Evolutionary conservation across 129 eudicot genomes (phyloP), one percentile per base, ranked within the genome.

Genomic region (Tagetes erecta): DNA sequence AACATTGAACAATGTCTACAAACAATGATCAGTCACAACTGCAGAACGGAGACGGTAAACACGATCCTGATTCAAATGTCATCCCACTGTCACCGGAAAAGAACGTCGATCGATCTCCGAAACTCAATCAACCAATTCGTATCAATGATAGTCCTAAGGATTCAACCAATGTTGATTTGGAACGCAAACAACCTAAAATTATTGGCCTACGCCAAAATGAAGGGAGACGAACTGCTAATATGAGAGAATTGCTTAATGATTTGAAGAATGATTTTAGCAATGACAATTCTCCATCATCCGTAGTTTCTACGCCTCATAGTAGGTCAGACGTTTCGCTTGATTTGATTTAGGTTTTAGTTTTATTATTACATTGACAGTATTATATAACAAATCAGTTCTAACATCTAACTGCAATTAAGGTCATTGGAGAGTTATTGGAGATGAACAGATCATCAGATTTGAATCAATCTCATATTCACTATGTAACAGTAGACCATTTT

Each of bases 161-260:
- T 72, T 68, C 74, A 10, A n/a, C 68, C 14, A 63, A 41, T 69
- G 75, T 40, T 58, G 80, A 74, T 39, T 56, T 77, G 14, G 39
- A 51, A 33, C 68, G 51, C n/a, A 78, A 76, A 70, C 68, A 78
- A 40, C 73, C 66, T 2, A 33, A 35, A 34, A 35, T 70, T 36
- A 67, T 84, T 68, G 69, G 64, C 56, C 73, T 83, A 65, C 67
- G 35, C 20, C 74, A 84, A 40, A 82, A 78, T 34, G 82, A 85
- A 73, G 96, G 87, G 11, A 80, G 55, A 72, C 86, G 86, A 37
- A 85, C 85, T 41, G 87, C 86, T 55, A 87, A 90, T 2, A 89
- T 92, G 96, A 80, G 84, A 60, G 95, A 89, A 68, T 83, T 92
- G 78, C 59, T 92, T 73, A 78, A 73, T 66, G 97, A 86, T 71